A percentile compares a stretch with the other conserved stretches of the same genome.
phyloP scores from a whole-genome alignment of 2,329 filamentous ascomycete species.

The Bipolaris gigantea region DNA sequence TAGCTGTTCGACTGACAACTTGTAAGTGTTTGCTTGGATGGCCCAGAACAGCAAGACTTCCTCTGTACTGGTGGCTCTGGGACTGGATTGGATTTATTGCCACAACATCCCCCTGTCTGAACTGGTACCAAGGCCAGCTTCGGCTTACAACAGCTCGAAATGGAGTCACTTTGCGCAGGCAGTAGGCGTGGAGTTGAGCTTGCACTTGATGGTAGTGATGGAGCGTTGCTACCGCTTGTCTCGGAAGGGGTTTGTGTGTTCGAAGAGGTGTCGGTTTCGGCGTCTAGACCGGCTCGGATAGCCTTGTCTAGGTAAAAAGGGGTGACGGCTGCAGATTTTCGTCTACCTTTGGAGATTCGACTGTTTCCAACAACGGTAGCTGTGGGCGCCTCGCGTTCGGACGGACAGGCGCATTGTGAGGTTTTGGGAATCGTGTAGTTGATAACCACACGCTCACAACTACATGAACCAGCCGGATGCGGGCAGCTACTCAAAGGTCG shows the following conservation, averaged over 20 bases:
- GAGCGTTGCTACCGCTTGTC: slow-evolving; percentile 36
- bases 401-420: slow-evolving; percentile 45
- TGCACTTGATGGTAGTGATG: slow-evolving; percentile 40
- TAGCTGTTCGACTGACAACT: slow-evolving; percentile 8
- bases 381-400: slow-evolving; percentile 31
- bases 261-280: slow-evolving; percentile 39
- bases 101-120: slow-evolving; percentile 34
- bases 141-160: slow-evolving; percentile 40
- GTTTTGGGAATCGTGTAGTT: slow-evolving; percentile 49
- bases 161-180: slow-evolving; percentile 29
- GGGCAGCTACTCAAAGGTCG: slow-evolving; percentile 70
- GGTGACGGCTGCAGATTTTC: slow-evolving; percentile 36
- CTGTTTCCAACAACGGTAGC: slow-evolving; percentile 27
- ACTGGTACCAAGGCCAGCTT: slow-evolving; percentile 23
- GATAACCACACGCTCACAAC: slow-evolving; percentile 63
- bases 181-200: slow-evolving; percentile 43
- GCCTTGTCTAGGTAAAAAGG: slow-evolving; percentile 38
- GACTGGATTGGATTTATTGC: slow-evolving; percentile 27
- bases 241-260: slow-evolving; percentile 39
- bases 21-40: slow-evolving; percentile 17
- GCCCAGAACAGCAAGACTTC: slow-evolving; percentile 40
- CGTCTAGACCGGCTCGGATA: slow-evolving; percentile 37
- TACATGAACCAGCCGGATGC: slow-evolving; percentile 65
- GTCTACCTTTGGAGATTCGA: slow-evolving; percentile 40
- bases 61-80: slow-evolving; percentile 13